Evolutionary conservation across 2,329 filamentous ascomycete genomes (phyloP).

Genomic region (Trichocomaceae sp.): DNA sequence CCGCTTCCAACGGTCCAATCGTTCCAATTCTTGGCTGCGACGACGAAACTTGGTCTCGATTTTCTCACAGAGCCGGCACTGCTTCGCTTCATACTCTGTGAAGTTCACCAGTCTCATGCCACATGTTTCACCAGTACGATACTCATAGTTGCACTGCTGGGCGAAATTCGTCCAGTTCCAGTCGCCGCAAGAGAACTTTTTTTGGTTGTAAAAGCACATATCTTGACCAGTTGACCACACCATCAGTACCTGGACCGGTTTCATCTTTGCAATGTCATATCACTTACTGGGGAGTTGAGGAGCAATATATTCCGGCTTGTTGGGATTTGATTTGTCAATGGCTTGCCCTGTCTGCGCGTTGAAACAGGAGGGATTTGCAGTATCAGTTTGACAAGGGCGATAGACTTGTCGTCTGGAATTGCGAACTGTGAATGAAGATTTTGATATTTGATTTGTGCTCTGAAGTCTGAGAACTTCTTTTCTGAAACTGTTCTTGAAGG

Average conservation of each 20-base stretch:
- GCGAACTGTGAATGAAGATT: slow-evolving; percentile 20
- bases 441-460: slow-evolving; percentile 19
- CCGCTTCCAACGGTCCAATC: slow-evolving; percentile 68
- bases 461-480: slow-evolving; percentile 18
- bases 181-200: slow-evolving; percentile 76
- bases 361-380: slow-evolving; percentile 29
- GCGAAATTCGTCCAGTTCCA: slow-evolving; percentile 94
- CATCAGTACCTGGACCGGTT: slow-evolving; percentile 23
- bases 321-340: slow-evolving; percentile 10
- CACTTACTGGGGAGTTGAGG: slow-evolving; percentile 27
- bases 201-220: slow-evolving; percentile 97
- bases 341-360: slow-evolving; percentile 22
- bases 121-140: slow-evolving; percentile 92
- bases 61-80: slow-evolving; percentile 82
- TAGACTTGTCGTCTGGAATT: slow-evolving; percentile 16
- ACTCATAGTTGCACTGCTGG: slow-evolving; percentile 88
- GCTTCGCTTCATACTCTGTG: slow-evolving; percentile 56
- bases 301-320: slow-evolving; percentile 11
- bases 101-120: slow-evolving; percentile 83
- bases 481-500: slow-evolving; percentile 29
- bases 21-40: slow-evolving; percentile 64
- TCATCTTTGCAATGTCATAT: slow-evolving; percentile 19
- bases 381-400: slow-evolving; percentile 16
- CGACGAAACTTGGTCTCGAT: slow-evolving; percentile 78
- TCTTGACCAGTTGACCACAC: slow-evolving; percentile 36